Evolutionary conservation across 106 monocot genomes (phyloP), one percentile per base, ranked within the genome.

Genomic region (Gastrodia elata): DNA sequence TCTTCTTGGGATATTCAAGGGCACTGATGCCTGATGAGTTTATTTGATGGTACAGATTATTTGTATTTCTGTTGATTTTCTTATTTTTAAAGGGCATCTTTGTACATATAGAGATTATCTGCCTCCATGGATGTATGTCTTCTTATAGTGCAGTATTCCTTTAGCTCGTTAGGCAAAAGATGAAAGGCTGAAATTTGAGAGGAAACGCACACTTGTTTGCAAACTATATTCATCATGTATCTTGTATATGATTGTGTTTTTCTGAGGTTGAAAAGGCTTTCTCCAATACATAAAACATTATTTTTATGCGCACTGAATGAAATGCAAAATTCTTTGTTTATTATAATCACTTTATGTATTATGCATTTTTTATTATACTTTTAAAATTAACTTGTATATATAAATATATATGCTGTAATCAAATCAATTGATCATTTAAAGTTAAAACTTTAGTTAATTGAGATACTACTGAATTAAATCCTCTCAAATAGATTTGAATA

Each of bases 61-160:
- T 1, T 33, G 8, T 64, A 34, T 34, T 64, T 33, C 13, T 10
- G 8, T 33, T 14, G 15, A 33, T 9, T 64, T 64, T 64, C 9
- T 13, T 33, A 67, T 67, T 20, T 20, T 67, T 67, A 37, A 36
- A 27, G 37, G 34, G 67, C 36, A 37, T 67, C 36, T 67, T 37
- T 67, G 67, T n/a, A 37, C 36, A 67, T 36, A 67, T 5, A 8
- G 67, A 67, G 36, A 37, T 36, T 37, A 67, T 4, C 16, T 67
- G 34, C 37, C n/a, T 36, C 36, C 67, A 67, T 67, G 67, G 27
- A 67, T 67, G 67, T 36, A 20, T 67, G 9, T 67, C 36, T 37
- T 61, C 61, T 22, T 61, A 30, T 61, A 32, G 61, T 61, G 14
- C 61, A 61, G 61, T 24, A 61, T 28, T 8, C 58, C 24, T 26